Evolutionary conservation across 441 rosid species (phyloP), one percentile per base, ranked within the genome.

Genomic region (Capsella rubella): DNA sequence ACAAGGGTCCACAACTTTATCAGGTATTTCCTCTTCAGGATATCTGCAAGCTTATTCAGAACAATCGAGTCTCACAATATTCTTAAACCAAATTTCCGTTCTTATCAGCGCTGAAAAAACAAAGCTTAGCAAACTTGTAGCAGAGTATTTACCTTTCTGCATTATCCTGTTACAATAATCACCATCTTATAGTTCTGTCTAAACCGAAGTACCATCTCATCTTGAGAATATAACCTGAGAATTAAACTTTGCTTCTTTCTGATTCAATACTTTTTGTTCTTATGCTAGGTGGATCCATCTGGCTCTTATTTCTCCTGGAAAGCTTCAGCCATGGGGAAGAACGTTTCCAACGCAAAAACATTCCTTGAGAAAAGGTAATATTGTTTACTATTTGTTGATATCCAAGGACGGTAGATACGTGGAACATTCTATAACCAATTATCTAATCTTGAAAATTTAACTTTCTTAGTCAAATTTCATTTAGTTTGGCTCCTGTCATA

Each of bases 251-350:
- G 8, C 29, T 47, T 25, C 21, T n/a, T 25, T 56, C 21, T 46
- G 35, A 57, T 29, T 32, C 25, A 0, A 10, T 32, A 37, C 12
- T 5, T 29, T 74, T 51, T 52, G 4, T 56, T 43, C 27, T 51
- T 54, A 12, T 10, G 37, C 46, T 75, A 93, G 99, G 97, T 96
- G 70, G 99, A 96, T 72, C 99, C 98, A 34, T 96, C 99, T 45
- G 97, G 99, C 70, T 96, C 99, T 25, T 96, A 96, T 80, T 96
- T 96, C 84, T 96, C 98, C 2, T 96, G 98, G 99, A 96, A 96
- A 83, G 99, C 99, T 64, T 96, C 97, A 13, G 99, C 98, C 37
- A 91, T 93, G 99, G 99, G 97, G 55, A 89, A 96, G 79, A 96
- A 96, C 79, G 99, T 96, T 47, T 93, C 97, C 4, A 96, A 96